These are phyloP conservation scores for Rhizophagus clarus DNA, from an alignment of 192 early-diverging fungal species.

Conservation along the genomic window DNA sequence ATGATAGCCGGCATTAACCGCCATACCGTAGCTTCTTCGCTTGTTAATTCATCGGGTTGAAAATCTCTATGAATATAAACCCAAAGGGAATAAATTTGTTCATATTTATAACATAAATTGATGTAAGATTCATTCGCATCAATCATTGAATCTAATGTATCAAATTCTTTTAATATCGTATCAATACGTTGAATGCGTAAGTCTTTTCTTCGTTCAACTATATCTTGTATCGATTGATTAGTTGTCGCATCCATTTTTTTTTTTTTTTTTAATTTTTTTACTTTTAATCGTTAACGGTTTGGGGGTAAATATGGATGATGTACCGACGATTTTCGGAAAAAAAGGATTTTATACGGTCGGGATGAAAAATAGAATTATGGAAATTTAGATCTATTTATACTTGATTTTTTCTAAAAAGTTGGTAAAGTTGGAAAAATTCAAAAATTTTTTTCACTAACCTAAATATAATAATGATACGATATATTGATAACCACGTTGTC, in stretches of 20 bases:
- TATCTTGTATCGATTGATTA: not conserved
- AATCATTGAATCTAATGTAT: not conserved
- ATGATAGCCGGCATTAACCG: not conserved
- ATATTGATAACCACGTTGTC: no score
- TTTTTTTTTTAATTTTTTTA: not conserved
- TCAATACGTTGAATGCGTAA: slow-evolving; percentile 7
- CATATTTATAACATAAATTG: not conserved
- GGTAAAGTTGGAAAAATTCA: no score
- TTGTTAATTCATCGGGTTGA: not conserved
- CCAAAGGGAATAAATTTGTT: slow-evolving; percentile 3
- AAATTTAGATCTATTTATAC: no score
- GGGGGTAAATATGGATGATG: no score
- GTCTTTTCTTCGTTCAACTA: not conserved
- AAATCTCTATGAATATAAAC: not conserved
- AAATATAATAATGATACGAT: no score
- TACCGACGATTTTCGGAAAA: no score
- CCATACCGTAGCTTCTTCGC: not conserved
- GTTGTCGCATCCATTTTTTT: not conserved
- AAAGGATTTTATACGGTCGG: no score
- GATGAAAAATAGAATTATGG: no score
- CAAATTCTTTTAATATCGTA: not conserved
- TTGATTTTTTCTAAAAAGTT: no score
- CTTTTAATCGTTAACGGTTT: no score
- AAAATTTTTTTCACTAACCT: no score
- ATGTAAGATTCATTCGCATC: not conserved